phyloP scores from a whole-genome alignment of 129 eudicot genomes.

The Pseudognaphalium luteoalbum region DNA sequence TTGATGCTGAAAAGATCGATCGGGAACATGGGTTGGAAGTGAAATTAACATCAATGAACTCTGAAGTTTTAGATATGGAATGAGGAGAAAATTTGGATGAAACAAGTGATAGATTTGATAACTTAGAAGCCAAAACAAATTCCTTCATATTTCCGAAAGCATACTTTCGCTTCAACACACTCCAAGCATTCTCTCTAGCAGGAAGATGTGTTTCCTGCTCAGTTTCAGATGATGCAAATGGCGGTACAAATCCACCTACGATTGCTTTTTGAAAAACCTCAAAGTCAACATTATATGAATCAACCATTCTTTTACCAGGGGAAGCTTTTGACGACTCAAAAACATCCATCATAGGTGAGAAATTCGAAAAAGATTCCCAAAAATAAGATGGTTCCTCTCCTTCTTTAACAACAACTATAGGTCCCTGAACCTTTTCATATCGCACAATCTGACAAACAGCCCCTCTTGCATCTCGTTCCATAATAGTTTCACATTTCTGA shows the following conservation, averaged over 20 bases:
- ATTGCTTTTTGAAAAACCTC: constrained; percentile 73
- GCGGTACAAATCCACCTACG: constrained; percentile 70
- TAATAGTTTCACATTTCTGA: constrained; percentile 51
- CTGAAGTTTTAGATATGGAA: constrained; percentile 56
- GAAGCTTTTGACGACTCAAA: constrained; percentile 39
- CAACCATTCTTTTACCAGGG: constrained; percentile 56
- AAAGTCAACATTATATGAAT: constrained; percentile 59
- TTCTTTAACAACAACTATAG: constrained; percentile 57
- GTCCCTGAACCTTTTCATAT: constrained; percentile 71
- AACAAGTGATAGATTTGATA: constrained; percentile 48
- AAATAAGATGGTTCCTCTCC: constrained; percentile 76
- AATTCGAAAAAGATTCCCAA: constrained; percentile 66
- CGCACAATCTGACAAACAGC: constrained; percentile 78
- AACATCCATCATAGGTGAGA: constrained; percentile 44
- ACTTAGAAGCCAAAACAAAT: constrained; percentile 59
- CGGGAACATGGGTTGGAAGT: constrained; percentile 31
- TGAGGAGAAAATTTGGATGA: constrained; percentile 51
- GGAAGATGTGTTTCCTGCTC: constrained; percentile 71
- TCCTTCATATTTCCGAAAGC: constrained; percentile 66
- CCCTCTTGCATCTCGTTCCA: constrained; percentile 85
- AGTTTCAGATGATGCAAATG: constrained; percentile 58
- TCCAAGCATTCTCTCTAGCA: constrained; percentile 79
- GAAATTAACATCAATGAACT: constrained; percentile 65
- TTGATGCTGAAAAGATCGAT: constrained; percentile 37
- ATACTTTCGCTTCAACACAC: constrained; percentile 60